These are phyloP conservation scores for Penicillium mononematosum DNA, from an alignment of 495 filamentous ascomycete genomes.

Conservation along the genomic window DNA sequence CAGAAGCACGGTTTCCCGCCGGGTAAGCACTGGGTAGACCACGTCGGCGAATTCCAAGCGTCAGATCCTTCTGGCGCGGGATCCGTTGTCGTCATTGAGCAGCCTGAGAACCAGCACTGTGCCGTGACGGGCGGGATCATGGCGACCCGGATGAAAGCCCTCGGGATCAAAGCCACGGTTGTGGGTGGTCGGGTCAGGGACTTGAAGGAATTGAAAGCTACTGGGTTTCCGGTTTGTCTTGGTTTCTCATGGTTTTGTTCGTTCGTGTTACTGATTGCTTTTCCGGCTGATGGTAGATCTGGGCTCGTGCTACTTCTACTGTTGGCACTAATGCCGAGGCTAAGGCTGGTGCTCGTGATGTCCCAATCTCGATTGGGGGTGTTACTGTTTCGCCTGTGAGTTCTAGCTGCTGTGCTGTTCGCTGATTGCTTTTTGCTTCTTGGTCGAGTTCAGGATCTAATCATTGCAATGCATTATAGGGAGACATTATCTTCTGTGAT, in stretches of 20 bases:
- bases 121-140: slow-evolving; percentile 69
- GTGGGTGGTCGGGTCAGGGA: slow-evolving; percentile 64
- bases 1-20: slow-evolving; percentile 36
- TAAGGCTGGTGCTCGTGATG: slow-evolving; percentile 54
- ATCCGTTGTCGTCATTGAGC: slow-evolving; percentile 58
- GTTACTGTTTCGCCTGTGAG: slow-evolving; percentile 50
- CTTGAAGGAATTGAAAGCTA: slow-evolving; percentile 49
- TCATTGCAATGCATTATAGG: slow-evolving; percentile 30
- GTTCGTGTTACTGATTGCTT: background rate
- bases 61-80: slow-evolving; percentile 36
- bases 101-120: slow-evolving; percentile 58
- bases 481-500: slow-evolving; percentile 65
- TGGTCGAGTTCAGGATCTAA: background rate
- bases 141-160: slow-evolving; percentile 58
- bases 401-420: slow-evolving; percentile 6
- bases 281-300: slow-evolving; percentile 40
- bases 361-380: slow-evolving; percentile 50
- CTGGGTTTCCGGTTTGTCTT: slow-evolving; percentile 48
- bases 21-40: slow-evolving; percentile 61
- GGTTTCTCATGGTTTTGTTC: background rate
- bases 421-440: background rate
- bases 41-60: slow-evolving; percentile 29
- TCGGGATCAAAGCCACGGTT: slow-evolving; percentile 55
- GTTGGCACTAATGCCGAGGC: slow-evolving; percentile 61
- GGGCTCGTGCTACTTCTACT: slow-evolving; percentile 55